Evolutionary conservation across 352 stramenopile genomes (phyloP).

Genomic region (Globisporangium paddicum): DNA sequence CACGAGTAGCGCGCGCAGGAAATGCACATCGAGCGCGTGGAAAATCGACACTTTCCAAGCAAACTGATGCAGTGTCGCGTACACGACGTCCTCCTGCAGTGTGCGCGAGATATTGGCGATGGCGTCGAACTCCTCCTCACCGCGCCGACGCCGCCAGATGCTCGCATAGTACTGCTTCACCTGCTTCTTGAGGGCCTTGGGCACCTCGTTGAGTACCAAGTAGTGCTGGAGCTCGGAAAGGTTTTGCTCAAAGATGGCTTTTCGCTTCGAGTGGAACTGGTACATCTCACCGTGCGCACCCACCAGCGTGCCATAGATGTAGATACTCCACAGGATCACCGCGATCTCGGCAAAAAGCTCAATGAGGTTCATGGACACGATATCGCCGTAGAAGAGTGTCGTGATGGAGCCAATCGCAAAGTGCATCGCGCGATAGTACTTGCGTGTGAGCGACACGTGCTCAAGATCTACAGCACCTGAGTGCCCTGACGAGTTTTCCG

Average conservation of each 20-base stretch:
- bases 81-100: conserved; percentile 60
- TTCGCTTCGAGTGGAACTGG: conserved; percentile 32
- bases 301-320: conserved; percentile 65
- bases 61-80: conserved; percentile 43
- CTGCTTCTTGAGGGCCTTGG: conserved; percentile 59
- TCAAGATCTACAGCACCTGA: conserved; percentile 18
- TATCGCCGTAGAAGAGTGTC: conserved; percentile 67
- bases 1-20: conserved; percentile 50
- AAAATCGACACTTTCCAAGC: conserved; percentile 48
- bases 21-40: conserved; percentile 46
- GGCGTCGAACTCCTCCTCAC: conserved; percentile 48
- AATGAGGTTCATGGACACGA: conserved; percentile 58
- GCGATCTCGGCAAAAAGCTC: conserved; percentile 54
- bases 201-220: conserved; percentile 59
- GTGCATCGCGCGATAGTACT: conserved; percentile 62
- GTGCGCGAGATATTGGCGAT: conserved; percentile 40
- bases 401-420: conserved; percentile 65
- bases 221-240: conserved; percentile 68
- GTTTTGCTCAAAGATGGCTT: conserved; percentile 62
- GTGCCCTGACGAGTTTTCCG: conserved; percentile 4
- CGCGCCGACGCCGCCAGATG: conserved; percentile 49
- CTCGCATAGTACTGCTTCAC: conserved; percentile 68
- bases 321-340: conserved; percentile 60
- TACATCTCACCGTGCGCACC: conserved; percentile 52
- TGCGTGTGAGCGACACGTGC: conserved; percentile 33